Evolutionary conservation across 345 rosid species (phyloP).

Genomic region (Citrus sp.): DNA sequence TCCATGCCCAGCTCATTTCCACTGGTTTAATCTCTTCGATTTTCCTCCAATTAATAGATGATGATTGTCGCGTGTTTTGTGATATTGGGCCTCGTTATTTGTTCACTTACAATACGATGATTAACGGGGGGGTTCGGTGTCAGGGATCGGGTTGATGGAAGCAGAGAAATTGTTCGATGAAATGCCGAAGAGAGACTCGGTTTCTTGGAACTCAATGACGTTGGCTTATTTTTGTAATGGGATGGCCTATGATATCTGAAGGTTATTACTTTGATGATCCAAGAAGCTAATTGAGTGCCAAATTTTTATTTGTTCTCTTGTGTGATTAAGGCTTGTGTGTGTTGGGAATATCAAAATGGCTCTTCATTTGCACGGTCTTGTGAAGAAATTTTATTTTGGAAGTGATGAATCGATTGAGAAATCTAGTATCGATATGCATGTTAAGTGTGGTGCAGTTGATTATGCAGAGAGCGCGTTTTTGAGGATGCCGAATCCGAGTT

Average conservation of each 20-base stretch:
- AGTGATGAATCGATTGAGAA: background rate
- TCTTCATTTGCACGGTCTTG: constrained; percentile 19
- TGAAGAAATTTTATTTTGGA: constrained; percentile 4
- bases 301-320: constrained; percentile 9
- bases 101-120: constrained; percentile 13
- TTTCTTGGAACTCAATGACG: constrained; percentile 29
- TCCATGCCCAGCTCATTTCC: too few relatives aligned
- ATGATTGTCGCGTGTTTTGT: constrained; percentile 10
- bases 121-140: background rate
- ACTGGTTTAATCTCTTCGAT: too few relatives aligned
- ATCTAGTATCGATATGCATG: constrained; percentile 22
- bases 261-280: constrained; percentile 12
- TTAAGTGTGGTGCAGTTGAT: constrained; percentile 11
- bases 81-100: constrained; percentile 6
- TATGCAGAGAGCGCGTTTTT: constrained; percentile 16
- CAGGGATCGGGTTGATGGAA: background rate
- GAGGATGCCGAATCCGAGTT: constrained; percentile 16
- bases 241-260: background rate
- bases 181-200: constrained; percentile 25
- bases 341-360: constrained; percentile 19
- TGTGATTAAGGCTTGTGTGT: constrained; percentile 23
- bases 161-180: constrained; percentile 26
- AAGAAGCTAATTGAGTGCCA: background rate
- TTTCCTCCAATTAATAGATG: background rate
- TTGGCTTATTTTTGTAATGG: constrained; percentile 11